Percentiles rank a stretch among this genome's conserved stretches.
Conservation (phyloP, 192 early-diverging fungal species). For the Dissophora ornata region DNA sequence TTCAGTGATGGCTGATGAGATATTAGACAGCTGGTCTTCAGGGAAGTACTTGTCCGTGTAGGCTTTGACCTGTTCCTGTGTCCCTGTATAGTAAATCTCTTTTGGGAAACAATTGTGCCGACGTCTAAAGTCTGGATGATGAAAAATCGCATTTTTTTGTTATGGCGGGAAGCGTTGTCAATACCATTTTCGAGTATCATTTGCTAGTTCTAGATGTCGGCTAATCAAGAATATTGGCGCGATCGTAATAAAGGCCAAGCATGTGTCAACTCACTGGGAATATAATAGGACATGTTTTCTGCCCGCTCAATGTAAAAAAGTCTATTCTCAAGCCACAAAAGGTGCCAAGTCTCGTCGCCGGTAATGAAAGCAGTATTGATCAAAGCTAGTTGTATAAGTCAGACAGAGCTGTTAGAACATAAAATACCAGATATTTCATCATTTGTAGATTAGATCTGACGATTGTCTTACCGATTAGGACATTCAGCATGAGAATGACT, state of each 20-base stretch:
- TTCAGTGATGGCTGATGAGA: background rate
- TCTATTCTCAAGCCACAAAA: conserved; percentile 28
- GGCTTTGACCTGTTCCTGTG: conserved; percentile 8
- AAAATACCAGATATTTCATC: background rate
- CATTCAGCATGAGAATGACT: conserved; percentile 24
- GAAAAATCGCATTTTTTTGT: background rate
- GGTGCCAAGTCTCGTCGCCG: conserved; percentile 20
- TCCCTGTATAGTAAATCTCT: conserved; percentile 18
- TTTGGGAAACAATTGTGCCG: conserved; percentile 16
- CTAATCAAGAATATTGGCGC: background rate
- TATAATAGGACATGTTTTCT: conserved; percentile 26
- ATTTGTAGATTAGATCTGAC: background rate
- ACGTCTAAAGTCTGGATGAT: conserved; percentile 4
- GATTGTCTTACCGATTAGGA: conserved; percentile 15
- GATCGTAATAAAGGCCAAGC: no score
- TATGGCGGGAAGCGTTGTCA: no score
- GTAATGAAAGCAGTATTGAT: conserved; percentile 26
- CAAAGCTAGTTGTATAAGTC: conserved; percentile 8
- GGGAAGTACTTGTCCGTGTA: conserved; percentile 3
- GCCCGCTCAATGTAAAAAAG: conserved; percentile 16
- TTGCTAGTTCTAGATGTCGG: background rate
- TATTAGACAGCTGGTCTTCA: background rate
- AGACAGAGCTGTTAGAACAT: background rate
- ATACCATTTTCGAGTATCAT: no score
- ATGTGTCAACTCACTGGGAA: conserved; percentile 1